Evolutionary conservation across 306 rosid species (phyloP).

Genomic region (Carpinus viminea): DNA sequence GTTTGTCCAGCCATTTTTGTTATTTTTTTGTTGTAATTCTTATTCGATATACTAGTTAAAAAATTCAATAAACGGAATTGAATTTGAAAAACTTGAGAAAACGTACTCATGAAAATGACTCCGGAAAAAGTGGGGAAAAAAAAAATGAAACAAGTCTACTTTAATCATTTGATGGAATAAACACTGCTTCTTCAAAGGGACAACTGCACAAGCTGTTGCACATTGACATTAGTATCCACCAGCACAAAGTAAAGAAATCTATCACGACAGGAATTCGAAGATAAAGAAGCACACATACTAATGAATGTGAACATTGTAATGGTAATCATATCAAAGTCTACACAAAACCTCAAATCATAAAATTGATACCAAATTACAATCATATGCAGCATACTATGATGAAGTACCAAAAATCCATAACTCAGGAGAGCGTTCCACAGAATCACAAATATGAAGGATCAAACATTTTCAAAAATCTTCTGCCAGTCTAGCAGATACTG

Average conservation of each 20-base stretch:
- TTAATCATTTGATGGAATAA: too few relatives aligned
- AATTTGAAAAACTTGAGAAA: too few relatives aligned
- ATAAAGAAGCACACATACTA: background rate
- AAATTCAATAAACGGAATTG: too few relatives aligned
- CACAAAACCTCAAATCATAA: background rate
- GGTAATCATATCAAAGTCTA: background rate
- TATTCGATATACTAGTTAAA: too few relatives aligned
- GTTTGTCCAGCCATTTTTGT: too few relatives aligned
- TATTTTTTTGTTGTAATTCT: too few relatives aligned
- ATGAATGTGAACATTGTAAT: background rate
- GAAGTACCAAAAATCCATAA: background rate
- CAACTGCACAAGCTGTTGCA: background rate
- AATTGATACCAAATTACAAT: background rate
- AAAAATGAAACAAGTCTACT: too few relatives aligned
- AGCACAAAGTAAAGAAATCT: background rate
- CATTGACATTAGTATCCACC: background rate
- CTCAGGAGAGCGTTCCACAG: background rate
- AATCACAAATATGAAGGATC: constrained; percentile 9
- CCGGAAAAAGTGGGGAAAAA: too few relatives aligned
- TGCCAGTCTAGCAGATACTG: constrained; percentile 78
- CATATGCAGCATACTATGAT: background rate
- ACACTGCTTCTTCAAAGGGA: background rate
- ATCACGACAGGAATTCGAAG: background rate
- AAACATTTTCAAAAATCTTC: constrained; percentile 61
- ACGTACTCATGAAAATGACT: too few relatives aligned